Evolutionary conservation across 768 basidiomycete species (phyloP).

Genomic region (Holtermanniella nyarrowii): DNA sequence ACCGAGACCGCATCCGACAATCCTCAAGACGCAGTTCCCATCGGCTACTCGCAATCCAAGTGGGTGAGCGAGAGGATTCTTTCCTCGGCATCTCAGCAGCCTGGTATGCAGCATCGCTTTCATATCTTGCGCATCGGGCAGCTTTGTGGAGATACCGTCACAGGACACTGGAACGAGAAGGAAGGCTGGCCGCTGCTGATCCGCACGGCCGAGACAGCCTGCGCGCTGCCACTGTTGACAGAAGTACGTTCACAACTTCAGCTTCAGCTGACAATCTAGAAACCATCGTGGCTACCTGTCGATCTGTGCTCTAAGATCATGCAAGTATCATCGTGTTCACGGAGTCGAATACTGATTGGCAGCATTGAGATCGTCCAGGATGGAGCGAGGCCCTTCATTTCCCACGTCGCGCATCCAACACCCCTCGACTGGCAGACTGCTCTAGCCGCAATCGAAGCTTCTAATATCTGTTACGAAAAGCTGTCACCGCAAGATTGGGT

Average conservation of each 20-base stretch:
- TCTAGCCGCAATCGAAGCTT: slow-evolving; percentile 41
- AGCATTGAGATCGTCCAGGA: slow-evolving; percentile 40
- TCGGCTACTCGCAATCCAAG: slow-evolving; percentile 40
- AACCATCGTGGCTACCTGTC: slow-evolving; percentile 50
- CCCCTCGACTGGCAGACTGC: slow-evolving; percentile 42
- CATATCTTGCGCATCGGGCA: slow-evolving; percentile 33
- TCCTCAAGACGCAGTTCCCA: slow-evolving; percentile 26
- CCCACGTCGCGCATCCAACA: slow-evolving; percentile 43
- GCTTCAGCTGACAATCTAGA: slow-evolving; percentile 20
- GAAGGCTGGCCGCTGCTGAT: slow-evolving; percentile 40
- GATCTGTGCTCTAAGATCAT: no score
- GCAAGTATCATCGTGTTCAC: no score
- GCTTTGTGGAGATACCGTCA: slow-evolving; percentile 34
- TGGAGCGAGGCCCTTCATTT: slow-evolving; percentile 21
- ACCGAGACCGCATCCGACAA: slow-evolving; percentile 21
- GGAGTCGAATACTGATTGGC: slow-evolving; percentile 7
- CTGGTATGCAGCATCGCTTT: slow-evolving; percentile 8
- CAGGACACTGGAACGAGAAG: slow-evolving; percentile 38
- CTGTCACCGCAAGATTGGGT: slow-evolving; percentile 42
- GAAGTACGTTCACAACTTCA: slow-evolving; percentile 16
- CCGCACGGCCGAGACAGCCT: slow-evolving; percentile 23
- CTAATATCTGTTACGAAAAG: slow-evolving; percentile 43
- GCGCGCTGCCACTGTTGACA: slow-evolving; percentile 26
- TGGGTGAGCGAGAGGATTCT: slow-evolving; percentile 34
- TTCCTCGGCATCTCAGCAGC: slow-evolving; percentile 8